These are phyloP conservation scores for Geosiphon pyriformis DNA, from an alignment of 192 early-diverging fungal species.

Conservation along the genomic window DNA sequence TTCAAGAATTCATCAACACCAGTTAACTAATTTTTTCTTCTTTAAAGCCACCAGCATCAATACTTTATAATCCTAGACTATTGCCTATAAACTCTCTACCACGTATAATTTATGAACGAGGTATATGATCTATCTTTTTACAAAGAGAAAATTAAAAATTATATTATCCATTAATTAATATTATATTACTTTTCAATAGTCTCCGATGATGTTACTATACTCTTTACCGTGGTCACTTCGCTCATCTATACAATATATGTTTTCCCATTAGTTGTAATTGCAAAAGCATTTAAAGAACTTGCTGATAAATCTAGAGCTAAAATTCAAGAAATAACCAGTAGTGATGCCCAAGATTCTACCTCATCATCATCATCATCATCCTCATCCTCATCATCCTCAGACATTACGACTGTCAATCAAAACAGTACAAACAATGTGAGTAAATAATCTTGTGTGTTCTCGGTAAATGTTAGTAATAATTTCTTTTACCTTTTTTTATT, in stretches of 20 bases:
- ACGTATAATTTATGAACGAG: constrained; percentile 20
- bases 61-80: constrained; percentile 16
- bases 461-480: too few relatives aligned
- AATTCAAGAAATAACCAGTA: constrained; percentile 13
- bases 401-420: too few relatives aligned
- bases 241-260: constrained; percentile 24
- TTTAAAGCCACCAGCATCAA: not conserved
- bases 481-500: too few relatives aligned
- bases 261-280: constrained; percentile 15
- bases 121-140: constrained; percentile 3
- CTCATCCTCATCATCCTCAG: too few relatives aligned
- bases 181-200: not conserved
- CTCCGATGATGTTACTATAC: constrained; percentile 19
- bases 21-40: not conserved
- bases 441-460: too few relatives aligned
- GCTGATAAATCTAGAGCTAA: constrained; percentile 14
- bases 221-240: constrained; percentile 13
- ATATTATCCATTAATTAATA: not conserved
- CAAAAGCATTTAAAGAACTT: constrained; percentile 3
- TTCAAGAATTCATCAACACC: not conserved
- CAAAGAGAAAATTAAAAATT: not conserved
- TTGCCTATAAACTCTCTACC: constrained; percentile 19
- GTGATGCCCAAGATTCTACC: too few relatives aligned
- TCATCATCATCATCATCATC: too few relatives aligned
- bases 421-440: too few relatives aligned